A percentile compares a stretch with the other conserved stretches of the same genome.
Conservation (phyloP, 495 filamentous ascomycete genomes). For the Friedmanniomyces simplex region DNA sequence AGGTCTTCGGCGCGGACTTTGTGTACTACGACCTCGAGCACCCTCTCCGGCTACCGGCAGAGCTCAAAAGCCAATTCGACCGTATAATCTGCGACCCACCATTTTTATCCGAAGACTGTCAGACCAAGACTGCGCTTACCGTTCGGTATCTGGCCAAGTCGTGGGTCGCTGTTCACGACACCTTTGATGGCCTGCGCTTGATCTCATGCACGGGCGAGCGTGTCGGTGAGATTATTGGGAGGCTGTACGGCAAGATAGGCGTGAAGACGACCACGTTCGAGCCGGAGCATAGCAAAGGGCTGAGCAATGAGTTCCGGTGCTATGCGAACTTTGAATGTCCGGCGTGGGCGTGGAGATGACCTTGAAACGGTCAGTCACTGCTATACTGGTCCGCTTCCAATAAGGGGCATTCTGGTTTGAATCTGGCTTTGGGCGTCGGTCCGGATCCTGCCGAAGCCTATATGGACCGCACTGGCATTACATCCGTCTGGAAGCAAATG, state of each 20-base stretch:
- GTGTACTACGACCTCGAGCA: conserved; percentile 60
- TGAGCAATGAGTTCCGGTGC: conserved; percentile 71
- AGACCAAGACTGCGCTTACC: conserved; percentile 70
- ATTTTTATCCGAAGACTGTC: conserved; percentile 68
- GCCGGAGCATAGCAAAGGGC: conserved; percentile 50
- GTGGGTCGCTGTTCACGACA: conserved; percentile 17
- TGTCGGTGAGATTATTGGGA: conserved; percentile 27
- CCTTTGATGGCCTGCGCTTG: conserved; percentile 14
- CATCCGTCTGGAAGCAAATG: too few species aligned
- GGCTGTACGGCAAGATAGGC: conserved; percentile 32
- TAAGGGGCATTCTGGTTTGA: too few species aligned
- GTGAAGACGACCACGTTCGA: conserved; percentile 49
- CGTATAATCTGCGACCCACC: conserved; percentile 66
- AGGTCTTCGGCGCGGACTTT: conserved; percentile 58
- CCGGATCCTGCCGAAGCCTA: too few species aligned
- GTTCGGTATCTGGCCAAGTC: conserved; percentile 54
- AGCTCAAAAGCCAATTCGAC: conserved; percentile 54
- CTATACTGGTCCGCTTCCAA: not conserved
- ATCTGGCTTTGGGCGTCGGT: too few species aligned
- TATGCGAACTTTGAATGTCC: conserved; percentile 62
- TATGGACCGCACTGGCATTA: too few species aligned
- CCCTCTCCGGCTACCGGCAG: conserved; percentile 49
- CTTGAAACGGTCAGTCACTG: not conserved
- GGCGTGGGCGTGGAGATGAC: conserved; percentile 37
- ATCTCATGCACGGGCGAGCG: conserved; percentile 35